A percentile compares a stretch with the other conserved stretches of the same genome.
Conservation (phyloP, 2,329 filamentous ascomycete genomes). For the Ophiostoma australiae region DNA sequence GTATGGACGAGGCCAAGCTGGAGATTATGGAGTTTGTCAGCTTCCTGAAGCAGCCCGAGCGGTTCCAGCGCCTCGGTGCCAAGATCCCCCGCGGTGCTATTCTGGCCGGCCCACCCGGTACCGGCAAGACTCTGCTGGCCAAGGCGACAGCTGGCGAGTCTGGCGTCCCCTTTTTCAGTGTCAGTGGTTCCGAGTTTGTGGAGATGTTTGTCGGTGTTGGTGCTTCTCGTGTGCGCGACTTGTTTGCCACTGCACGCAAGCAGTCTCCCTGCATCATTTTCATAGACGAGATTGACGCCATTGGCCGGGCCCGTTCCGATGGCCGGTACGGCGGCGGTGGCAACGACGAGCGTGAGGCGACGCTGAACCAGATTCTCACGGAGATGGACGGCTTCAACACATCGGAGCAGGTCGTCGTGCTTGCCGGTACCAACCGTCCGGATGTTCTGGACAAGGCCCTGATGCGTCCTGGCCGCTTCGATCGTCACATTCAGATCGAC, state of each 20-base stretch:
- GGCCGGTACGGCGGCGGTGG: constrained; percentile 69
- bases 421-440: constrained; percentile 92
- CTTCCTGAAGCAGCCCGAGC: constrained; percentile 88
- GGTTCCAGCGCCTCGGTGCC: constrained; percentile 88
- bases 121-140: constrained; percentile 93
- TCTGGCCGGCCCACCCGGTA: constrained; percentile 93
- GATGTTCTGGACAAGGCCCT: constrained; percentile 93
- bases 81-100: constrained; percentile 98
- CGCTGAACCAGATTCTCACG: constrained; percentile 95
- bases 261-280: constrained; percentile 98
- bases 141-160: constrained; percentile 98
- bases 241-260: constrained; percentile 92
- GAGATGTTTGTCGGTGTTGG: constrained; percentile 99
- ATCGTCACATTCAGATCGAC: constrained; percentile 93
- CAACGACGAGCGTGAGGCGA: constrained; percentile 95
- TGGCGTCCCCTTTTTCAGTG: constrained; percentile 94
- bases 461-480: constrained; percentile 94
- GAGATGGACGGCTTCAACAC: constrained; percentile 99
- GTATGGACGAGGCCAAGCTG: constrained; percentile 95
- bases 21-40: constrained; percentile 99
- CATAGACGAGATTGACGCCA: constrained; percentile 98
- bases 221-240: constrained; percentile 86
- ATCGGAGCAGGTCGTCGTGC: constrained; percentile 88
- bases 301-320: constrained; percentile 84
- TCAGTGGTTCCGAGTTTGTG: constrained; percentile 97